Percentiles rank a stretch among this genome's conserved stretches.
phyloP scores from a whole-genome alignment of 1,284 basidiomycete species.

The Ustilago esculenta region DNA sequence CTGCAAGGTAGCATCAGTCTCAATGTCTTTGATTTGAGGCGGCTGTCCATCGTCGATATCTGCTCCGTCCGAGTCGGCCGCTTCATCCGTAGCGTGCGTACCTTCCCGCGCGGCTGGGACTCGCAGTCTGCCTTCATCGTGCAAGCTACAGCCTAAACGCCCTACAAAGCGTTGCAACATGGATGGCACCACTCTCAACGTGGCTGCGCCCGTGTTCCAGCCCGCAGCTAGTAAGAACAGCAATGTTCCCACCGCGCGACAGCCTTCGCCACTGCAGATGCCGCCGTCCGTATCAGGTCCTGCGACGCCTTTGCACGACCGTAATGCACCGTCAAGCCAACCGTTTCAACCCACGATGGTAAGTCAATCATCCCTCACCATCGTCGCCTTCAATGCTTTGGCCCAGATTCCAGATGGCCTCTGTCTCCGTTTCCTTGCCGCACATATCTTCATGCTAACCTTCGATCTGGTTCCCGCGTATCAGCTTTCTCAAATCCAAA shows the following conservation, averaged over 20 bases:
- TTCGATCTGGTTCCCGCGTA: neutral
- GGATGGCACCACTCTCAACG: conserved; percentile 36
- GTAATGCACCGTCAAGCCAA: conserved; percentile 1
- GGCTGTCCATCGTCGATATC: no score
- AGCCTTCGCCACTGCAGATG: conserved; percentile 10
- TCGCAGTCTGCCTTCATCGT: neutral
- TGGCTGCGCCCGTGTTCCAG: conserved; percentile 35
- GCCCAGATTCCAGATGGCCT: no score
- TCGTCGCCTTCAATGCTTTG: no score
- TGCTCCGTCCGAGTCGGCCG: no score
- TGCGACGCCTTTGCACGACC: conserved; percentile 1
- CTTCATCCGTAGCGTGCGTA: no score
- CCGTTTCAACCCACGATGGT: conserved; percentile 4
- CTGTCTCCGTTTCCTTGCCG: no score
- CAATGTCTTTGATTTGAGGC: conserved; percentile 1
- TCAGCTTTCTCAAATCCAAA: conserved; percentile 44
- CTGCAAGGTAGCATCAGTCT: neutral
- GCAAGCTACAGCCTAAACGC: neutral
- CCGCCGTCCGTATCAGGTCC: neutral
- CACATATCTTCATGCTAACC: neutral
- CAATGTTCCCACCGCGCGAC: conserved; percentile 1
- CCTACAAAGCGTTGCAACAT: conserved; percentile 4
- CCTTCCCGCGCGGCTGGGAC: no score
- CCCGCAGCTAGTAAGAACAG: conserved; percentile 6
- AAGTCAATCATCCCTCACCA: neutral